Conservation (phyloP, 2,329 filamentous ascomycete species). For the Rhinocladiella mackenziei region DNA sequence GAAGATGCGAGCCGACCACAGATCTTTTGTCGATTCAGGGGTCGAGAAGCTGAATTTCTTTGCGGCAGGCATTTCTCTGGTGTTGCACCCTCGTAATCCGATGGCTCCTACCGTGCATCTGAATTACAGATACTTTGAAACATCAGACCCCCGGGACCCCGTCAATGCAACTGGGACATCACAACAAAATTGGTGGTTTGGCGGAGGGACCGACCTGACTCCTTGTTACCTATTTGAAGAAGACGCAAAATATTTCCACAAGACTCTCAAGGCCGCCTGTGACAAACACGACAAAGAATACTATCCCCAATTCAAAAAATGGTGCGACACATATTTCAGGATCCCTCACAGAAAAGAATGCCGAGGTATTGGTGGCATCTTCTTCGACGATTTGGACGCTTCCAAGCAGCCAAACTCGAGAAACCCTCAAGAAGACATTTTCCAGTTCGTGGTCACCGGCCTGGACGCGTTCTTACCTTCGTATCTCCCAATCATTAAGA, state of each 20-base stretch:
- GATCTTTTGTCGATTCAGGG: slow-evolving; percentile 71
- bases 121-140: slow-evolving; percentile 99
- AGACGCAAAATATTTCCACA: slow-evolving; percentile 95
- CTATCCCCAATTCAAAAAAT: slow-evolving; percentile 92
- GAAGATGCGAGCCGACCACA: slow-evolving; percentile 93
- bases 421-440: slow-evolving; percentile 82
- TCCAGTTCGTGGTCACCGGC: slow-evolving; percentile 82
- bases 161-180: slow-evolving; percentile 49
- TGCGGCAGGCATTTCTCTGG: slow-evolving; percentile 85
- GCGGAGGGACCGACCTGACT: slow-evolving; percentile 89
- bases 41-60: slow-evolving; percentile 91
- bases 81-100: slow-evolving; percentile 88
- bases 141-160: slow-evolving; percentile 74
- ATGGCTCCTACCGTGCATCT: slow-evolving; percentile 97
- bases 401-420: slow-evolving; percentile 49
- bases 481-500: slow-evolving; percentile 84
- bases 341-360: slow-evolving; percentile 86
- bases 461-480: slow-evolving; percentile 82
- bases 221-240: slow-evolving; percentile 94
- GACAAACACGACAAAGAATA: slow-evolving; percentile 89
- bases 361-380: slow-evolving; percentile 90
- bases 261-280: slow-evolving; percentile 84
- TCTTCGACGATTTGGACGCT: slow-evolving; percentile 93
- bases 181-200: slow-evolving; percentile 88
- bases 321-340: slow-evolving; percentile 97